These are phyloP conservation scores for Nicotiana attenuata DNA, from an alignment of 257 asterid species.

Conservation along the genomic window DNA sequence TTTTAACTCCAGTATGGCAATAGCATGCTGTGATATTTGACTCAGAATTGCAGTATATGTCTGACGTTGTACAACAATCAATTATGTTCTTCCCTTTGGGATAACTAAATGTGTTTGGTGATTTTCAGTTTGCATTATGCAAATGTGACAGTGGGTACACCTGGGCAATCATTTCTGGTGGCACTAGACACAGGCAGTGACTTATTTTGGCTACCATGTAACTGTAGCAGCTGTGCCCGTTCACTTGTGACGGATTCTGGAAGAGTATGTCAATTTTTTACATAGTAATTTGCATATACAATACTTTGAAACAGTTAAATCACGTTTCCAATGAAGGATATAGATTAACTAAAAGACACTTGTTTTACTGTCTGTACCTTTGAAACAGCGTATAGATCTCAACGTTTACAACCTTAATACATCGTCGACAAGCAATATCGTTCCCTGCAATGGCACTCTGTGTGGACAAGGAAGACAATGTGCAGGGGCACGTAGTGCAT, in stretches of 20 bases:
- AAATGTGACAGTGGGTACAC: conserved; percentile 73
- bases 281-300: not conserved
- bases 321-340: too few species aligned
- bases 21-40: not conserved
- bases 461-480: conserved; percentile 67
- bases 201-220: conserved; percentile 95
- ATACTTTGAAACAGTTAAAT: too few species aligned
- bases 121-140: conserved; percentile 86
- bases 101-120: not conserved
- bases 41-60: not conserved
- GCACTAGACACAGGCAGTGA: conserved; percentile 99
- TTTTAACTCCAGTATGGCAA: not conserved
- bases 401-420: conserved; percentile 66
- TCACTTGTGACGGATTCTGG: conserved; percentile 44
- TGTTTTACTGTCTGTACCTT: not conserved
- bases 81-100: not conserved
- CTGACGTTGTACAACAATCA: not conserved
- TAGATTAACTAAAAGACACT: too few species aligned
- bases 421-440: conserved; percentile 53
- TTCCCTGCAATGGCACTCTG: conserved; percentile 67
- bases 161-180: conserved; percentile 53
- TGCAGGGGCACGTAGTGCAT: conserved; percentile 42
- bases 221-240: conserved; percentile 54
- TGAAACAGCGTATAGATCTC: conserved; percentile 54
- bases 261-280: conserved; percentile 24